Conservation (phyloP, 768 basidiomycete species). For the Cystofilobasidium capitatum region DNA sequence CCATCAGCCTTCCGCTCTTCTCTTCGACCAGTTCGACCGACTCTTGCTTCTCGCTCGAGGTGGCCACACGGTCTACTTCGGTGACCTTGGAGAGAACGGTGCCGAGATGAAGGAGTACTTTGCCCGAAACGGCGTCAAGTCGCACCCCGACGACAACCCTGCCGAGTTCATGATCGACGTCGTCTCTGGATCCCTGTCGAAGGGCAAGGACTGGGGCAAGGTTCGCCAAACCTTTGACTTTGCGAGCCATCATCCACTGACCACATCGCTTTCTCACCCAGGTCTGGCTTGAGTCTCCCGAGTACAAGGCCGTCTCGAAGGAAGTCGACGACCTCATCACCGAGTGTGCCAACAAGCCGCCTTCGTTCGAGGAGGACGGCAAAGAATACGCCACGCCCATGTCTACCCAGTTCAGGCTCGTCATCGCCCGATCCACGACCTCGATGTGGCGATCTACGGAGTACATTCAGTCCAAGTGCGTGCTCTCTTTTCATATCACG, state of each 20-base stretch:
- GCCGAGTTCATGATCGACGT: slow-evolving; percentile 19
- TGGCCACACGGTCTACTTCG: slow-evolving; percentile 60
- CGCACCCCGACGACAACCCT: slow-evolving; percentile 55
- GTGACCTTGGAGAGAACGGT: slow-evolving; percentile 49
- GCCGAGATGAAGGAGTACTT: slow-evolving; percentile 63
- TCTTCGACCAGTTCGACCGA: slow-evolving; percentile 74
- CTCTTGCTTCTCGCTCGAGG: slow-evolving; percentile 67
- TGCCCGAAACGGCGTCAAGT: slow-evolving; percentile 52
- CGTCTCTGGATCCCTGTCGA: slow-evolving; percentile 34
- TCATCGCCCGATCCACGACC: slow-evolving; percentile 5
- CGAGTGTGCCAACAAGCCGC: slow-evolving; percentile 26
- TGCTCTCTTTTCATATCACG: not conserved
- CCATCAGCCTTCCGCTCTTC: slow-evolving; percentile 63
- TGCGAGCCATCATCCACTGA: not conserved
- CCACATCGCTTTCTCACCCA: slow-evolving; percentile 36
- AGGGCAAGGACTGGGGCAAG: slow-evolving; percentile 60
- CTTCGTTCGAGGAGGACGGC: slow-evolving; percentile 29
- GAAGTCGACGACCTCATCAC: slow-evolving; percentile 45
- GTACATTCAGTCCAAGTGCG: slow-evolving; percentile 32
- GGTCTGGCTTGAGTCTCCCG: slow-evolving; percentile 66
- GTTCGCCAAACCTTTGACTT: not conserved
- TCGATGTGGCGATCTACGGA: slow-evolving; percentile 19
- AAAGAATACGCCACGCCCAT: slow-evolving; percentile 23
- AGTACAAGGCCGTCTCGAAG: slow-evolving; percentile 42
- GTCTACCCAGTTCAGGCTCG: slow-evolving; percentile 26